phyloP scores from a whole-genome alignment of 345 rosid species.

The Eucalyptus lansdowneana region DNA sequence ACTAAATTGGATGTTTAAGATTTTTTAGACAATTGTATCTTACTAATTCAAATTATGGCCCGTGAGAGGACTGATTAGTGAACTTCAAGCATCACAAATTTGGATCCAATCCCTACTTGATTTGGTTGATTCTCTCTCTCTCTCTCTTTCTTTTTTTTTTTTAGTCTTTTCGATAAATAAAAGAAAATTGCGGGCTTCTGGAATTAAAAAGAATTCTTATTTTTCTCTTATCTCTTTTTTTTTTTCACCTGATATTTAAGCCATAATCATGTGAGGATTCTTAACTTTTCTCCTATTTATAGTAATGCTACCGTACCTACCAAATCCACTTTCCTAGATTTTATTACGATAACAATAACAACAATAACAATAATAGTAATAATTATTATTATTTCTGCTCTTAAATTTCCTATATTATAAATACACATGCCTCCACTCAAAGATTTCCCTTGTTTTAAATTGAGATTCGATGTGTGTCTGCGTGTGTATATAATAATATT shows the following conservation, averaged over 20 bases:
- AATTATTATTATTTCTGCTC: neutral
- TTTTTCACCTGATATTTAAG: too few species aligned
- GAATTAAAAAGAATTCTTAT: neutral
- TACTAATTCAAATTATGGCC: neutral
- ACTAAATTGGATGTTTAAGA: too few species aligned
- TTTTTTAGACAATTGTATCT: neutral
- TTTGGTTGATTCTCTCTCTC: neutral
- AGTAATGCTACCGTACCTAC: neutral
- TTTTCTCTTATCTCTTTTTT: neutral
- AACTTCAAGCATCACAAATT: neutral
- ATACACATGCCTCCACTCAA: neutral
- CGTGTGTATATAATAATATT: too few species aligned
- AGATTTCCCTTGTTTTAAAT: neutral
- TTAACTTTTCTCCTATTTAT: neutral
- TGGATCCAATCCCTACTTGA: neutral
- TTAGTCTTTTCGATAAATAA: neutral
- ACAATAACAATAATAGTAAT: neutral
- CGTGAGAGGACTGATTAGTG: neutral
- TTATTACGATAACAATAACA: neutral
- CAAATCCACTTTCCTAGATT: neutral
- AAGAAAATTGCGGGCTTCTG: neutral
- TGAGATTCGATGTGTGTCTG: neutral
- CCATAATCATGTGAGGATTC: neutral
- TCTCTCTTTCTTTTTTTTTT: rapidly evolving
- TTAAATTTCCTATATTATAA: neutral